Base-by-base conservation (phyloP, 2,329 filamentous ascomycete species). In the Neofusicoccum laricinum region DNA sequence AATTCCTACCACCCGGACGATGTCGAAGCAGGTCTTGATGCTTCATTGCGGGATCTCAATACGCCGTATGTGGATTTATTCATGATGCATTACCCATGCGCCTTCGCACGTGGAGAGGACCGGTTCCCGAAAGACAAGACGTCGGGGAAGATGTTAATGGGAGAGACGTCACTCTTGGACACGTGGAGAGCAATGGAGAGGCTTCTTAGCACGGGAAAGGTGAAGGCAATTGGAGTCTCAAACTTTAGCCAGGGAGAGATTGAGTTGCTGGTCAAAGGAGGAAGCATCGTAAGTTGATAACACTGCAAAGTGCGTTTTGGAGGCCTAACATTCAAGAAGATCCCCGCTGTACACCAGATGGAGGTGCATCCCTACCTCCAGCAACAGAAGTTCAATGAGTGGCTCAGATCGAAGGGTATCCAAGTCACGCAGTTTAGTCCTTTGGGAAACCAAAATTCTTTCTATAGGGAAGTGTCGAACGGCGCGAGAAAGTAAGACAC, bases 351-450 rank as follows among this genome's bases (percentile, higher is more conserved):
- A 2, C 80, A 84, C 66, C 81, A 86, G 70, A 69, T 85, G 51
- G 84, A 86, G 69, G 72, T 78, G n/a, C 84, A 86, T 68, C 84
- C 79, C 1, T 86, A 80, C 76, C 75, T 86, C 11, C 81, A 82
- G 67, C 83, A 86, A 68, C 71, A 71, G 5, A 70, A 69, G 1
- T 85, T 85, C 65, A 72, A 73, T 17, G 75, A 79, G 8, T 86
- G 77, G 76, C 80, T 84, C 70, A 79, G 79, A 62, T 68, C 72
- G 11, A 80, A 82, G 62, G 79, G 79, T 19, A 85, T 85, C 66
- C 83, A 85, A 71, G 79, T 50, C 2, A 63, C 38, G 14, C 61
- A 63, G 4, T 63, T 53, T 48, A 63, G 61, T 19, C 61, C 61
- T 11, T 21, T 63, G 8, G 61, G 61, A 1, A 63, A 63, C 36